These are phyloP conservation scores for Thraustochytrium sp. DNA, from an alignment of 352 stramenopile genomes.

Conservation along the genomic window DNA sequence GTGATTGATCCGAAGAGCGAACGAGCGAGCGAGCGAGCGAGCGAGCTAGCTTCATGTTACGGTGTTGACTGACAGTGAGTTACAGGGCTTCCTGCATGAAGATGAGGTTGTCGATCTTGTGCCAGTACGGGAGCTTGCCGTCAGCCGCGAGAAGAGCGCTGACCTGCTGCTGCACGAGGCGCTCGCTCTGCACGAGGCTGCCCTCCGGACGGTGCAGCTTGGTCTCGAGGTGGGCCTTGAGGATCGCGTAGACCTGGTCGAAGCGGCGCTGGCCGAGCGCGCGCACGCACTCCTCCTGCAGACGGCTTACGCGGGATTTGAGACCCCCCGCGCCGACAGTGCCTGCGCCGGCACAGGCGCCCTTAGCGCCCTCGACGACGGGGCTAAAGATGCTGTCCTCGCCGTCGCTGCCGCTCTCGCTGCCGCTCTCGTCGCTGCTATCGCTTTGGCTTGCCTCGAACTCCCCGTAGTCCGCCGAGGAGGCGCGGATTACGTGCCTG, in stretches of 20 bases:
- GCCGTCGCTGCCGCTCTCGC: background rate
- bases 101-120: conserved; percentile 42
- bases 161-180: background rate
- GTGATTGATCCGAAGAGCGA: background rate
- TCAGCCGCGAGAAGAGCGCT: conserved; percentile 1
- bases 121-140: conserved; percentile 34
- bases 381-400: conserved; percentile 28
- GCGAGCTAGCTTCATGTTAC: background rate
- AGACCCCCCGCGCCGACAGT: background rate
- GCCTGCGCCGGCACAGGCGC: background rate
- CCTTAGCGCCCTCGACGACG: background rate
- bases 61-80: background rate
- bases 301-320: background rate
- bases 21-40: no score
- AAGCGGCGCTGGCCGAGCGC: background rate
- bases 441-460: background rate
- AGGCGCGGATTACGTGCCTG: no score
- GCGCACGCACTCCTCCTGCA: conserved; percentile 26
- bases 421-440: background rate
- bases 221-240: background rate
- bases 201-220: background rate
- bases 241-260: background rate
- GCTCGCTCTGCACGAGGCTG: background rate
- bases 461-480: no score
- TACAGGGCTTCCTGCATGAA: conserved; percentile 39